Conservation (phyloP, 148 eudicot genomes). For the Vaccinium vitisidaea region DNA sequence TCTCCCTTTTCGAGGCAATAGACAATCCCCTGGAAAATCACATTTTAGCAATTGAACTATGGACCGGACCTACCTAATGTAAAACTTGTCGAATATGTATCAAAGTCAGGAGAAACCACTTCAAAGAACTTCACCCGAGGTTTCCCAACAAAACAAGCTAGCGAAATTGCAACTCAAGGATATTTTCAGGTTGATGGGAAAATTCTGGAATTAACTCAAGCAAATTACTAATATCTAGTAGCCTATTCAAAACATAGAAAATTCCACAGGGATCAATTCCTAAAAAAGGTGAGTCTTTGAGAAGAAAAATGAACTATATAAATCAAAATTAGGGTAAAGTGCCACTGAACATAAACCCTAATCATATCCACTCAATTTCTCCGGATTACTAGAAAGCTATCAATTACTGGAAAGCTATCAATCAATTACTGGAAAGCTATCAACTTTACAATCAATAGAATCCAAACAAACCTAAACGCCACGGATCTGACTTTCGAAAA, state of each 20-base stretch:
- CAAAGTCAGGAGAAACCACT: neutral
- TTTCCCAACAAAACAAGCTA: slow-evolving; percentile 1
- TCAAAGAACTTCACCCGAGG: neutral
- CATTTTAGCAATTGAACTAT: neutral
- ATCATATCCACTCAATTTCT: neutral
- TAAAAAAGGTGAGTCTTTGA: neutral
- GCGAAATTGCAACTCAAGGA: neutral
- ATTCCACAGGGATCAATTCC: neutral
- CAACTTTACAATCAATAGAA: slow-evolving; percentile 2
- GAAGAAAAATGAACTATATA: neutral
- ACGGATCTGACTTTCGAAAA: slow-evolving; percentile 11
- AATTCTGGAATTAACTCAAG: neutral
- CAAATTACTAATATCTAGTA: neutral
- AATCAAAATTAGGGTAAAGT: neutral
- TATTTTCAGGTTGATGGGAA: neutral
- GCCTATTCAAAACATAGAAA: neutral
- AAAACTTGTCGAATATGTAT: neutral
- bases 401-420: neutral
- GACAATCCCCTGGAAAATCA: neutral
- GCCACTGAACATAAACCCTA: slow-evolving; percentile 2
- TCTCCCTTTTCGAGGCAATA: neutral
- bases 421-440: neutral
- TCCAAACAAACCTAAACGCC: neutral
- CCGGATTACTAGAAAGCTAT: neutral
- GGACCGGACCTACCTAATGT: neutral